Percentiles rank a stretch among this genome's conserved stretches.
Conservation (phyloP, 148 eudicot species). For the Cornus florida region DNA sequence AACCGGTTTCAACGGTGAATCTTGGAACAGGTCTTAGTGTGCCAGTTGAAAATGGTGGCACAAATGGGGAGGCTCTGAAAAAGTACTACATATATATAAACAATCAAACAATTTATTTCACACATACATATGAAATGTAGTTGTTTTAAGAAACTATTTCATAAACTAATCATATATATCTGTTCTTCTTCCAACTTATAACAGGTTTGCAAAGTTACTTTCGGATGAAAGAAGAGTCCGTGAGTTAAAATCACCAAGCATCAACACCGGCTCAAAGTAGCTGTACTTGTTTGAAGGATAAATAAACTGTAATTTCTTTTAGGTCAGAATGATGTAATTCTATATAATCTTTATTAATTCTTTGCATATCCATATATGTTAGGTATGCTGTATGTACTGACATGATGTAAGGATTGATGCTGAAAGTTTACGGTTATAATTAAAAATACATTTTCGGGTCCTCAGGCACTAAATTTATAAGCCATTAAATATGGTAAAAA, state of each 20-base stretch:
- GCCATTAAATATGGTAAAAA: too few species aligned
- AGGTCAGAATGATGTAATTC: too few species aligned
- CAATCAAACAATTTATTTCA: background rate
- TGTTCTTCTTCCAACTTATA: too few species aligned
- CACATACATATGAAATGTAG: background rate
- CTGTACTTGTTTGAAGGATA: too few species aligned
- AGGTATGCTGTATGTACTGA: too few species aligned
- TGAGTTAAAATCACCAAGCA: background rate
- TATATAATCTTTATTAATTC: too few species aligned
- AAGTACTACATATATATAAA: background rate
- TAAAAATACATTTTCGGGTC: too few species aligned
- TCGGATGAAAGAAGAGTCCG: background rate
- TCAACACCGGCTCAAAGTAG: too few species aligned
- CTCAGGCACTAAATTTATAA: too few species aligned
- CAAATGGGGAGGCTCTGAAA: slow-evolving; percentile 4
- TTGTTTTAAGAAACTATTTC: background rate
- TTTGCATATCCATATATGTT: too few species aligned
- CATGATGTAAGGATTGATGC: too few species aligned
- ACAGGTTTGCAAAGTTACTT: background rate
- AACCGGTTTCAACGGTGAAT: slow-evolving; percentile 10
- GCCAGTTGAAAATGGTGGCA: background rate
- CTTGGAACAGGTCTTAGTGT: background rate
- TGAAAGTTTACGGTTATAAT: too few species aligned
- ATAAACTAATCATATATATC: background rate
- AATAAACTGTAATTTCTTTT: background rate